Evolutionary conservation across 2,329 filamentous ascomycete genomes (phyloP).

Genomic region (Chaetomiaceae sp.): DNA sequence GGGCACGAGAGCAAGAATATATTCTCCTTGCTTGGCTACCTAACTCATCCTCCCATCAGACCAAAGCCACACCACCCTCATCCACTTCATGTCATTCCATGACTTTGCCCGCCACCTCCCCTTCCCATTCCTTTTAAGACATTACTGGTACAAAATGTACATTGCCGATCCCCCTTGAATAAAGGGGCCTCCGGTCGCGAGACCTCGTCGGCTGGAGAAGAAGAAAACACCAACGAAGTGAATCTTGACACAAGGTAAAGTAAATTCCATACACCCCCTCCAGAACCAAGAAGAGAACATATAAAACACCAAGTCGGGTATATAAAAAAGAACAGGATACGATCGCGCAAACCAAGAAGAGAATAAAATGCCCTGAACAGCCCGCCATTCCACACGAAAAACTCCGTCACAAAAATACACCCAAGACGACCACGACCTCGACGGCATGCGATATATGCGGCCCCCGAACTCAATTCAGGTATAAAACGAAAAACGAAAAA

Average conservation of each 20-base stretch:
- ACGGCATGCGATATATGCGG: neutral
- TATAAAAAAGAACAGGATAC: constrained; percentile 13
- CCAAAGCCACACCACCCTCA: constrained; percentile 1
- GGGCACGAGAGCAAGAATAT: neutral
- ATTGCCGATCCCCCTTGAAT: neutral
- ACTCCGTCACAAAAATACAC: neutral
- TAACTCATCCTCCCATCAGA: constrained; percentile 1
- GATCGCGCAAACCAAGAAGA: constrained; percentile 3
- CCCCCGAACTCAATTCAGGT: neutral
- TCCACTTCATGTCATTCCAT: constrained; percentile 13
- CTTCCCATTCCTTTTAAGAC: neutral
- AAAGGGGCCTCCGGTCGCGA: constrained; percentile 1
- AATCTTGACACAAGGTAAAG: constrained; percentile 10
- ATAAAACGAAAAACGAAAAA: neutral
- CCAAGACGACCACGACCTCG: no score
- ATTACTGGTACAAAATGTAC: constrained; percentile 13
- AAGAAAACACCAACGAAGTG: constrained; percentile 18
- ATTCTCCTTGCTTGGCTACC: neutral
- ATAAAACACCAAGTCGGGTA: constrained; percentile 17
- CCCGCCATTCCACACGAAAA: neutral
- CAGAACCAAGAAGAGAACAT: neutral
- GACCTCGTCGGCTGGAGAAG: constrained; percentile 17
- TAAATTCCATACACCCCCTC: neutral
- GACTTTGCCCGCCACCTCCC: neutral
- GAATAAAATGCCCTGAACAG: neutral